A percentile compares a stretch with the other conserved stretches of the same genome.
Conservation (phyloP, 2,329 filamentous ascomycete genomes). For the Bisporella sp. region DNA sequence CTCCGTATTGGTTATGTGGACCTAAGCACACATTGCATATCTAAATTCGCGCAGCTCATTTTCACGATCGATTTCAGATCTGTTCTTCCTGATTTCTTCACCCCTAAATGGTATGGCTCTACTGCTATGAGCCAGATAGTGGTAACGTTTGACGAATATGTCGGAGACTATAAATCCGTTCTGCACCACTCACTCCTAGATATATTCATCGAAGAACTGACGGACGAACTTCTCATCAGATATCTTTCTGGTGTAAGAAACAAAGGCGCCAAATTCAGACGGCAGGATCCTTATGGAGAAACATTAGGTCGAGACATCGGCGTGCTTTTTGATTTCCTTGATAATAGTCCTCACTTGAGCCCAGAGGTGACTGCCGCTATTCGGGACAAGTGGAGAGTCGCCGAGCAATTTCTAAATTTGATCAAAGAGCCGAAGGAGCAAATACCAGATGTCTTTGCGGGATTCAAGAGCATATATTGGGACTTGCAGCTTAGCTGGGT, state of each 20-base stretch:
- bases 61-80: slow-evolving; percentile 83
- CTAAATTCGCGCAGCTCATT: slow-evolving; percentile 77
- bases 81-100: slow-evolving; percentile 87
- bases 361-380: slow-evolving; percentile 65
- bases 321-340: slow-evolving; percentile 86
- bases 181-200: slow-evolving; percentile 83
- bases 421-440: slow-evolving; percentile 68
- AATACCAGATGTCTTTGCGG: slow-evolving; percentile 71
- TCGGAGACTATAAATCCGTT: slow-evolving; percentile 76
- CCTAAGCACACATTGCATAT: slow-evolving; percentile 86
- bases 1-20: slow-evolving; percentile 92
- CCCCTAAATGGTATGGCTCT: slow-evolving; percentile 76
- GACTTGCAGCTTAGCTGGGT: slow-evolving; percentile 95
- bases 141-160: slow-evolving; percentile 91
- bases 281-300: slow-evolving; percentile 79
- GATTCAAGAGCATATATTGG: slow-evolving; percentile 84
- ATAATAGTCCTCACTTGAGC: slow-evolving; percentile 50
- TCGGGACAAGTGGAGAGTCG: slow-evolving; percentile 87
- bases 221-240: slow-evolving; percentile 80
- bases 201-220: slow-evolving; percentile 87
- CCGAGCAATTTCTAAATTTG: slow-evolving; percentile 74
- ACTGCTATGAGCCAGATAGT: slow-evolving; percentile 91
- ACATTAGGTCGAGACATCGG: slow-evolving; percentile 92
- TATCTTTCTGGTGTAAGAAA: slow-evolving; percentile 85
- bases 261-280: slow-evolving; percentile 81